Conservation (phyloP, 1,284 basidiomycete genomes). For the Ceratobasidium papillatum region DNA sequence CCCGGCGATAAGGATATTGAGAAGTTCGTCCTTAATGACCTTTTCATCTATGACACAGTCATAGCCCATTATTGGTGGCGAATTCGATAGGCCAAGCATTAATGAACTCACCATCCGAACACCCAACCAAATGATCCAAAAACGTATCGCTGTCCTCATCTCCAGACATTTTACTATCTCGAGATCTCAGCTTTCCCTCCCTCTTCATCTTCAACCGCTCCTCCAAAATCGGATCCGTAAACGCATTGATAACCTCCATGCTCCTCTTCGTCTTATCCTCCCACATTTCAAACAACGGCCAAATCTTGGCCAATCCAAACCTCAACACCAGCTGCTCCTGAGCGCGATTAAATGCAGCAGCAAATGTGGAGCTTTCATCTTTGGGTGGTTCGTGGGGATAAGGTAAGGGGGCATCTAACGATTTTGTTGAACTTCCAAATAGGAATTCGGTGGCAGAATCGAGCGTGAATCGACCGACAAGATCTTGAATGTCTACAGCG, state of each 20-base stretch:
- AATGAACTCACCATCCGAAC: slow-evolving; percentile 23
- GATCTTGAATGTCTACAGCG: slow-evolving; percentile 61
- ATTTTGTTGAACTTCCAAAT: slow-evolving; percentile 41
- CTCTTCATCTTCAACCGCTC: slow-evolving; percentile 60
- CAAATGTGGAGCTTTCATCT: slow-evolving; percentile 66
- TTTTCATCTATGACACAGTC: slow-evolving; percentile 42
- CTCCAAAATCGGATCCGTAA: slow-evolving; percentile 69
- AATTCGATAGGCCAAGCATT: not conserved
- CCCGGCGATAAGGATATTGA: slow-evolving; percentile 76
- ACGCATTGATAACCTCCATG: slow-evolving; percentile 62
- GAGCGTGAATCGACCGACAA: slow-evolving; percentile 72
- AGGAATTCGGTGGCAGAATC: slow-evolving; percentile 45
- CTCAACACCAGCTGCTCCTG: slow-evolving; percentile 66
- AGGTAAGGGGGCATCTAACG: slow-evolving; percentile 52
- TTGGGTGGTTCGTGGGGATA: slow-evolving; percentile 54
- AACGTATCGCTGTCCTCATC: slow-evolving; percentile 66
- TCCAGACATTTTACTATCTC: slow-evolving; percentile 8
- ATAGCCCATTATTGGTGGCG: slow-evolving; percentile 56
- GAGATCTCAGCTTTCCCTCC: slow-evolving; percentile 54
- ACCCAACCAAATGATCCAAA: slow-evolving; percentile 66
- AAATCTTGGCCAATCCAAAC: slow-evolving; percentile 63
- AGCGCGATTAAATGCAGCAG: slow-evolving; percentile 67
- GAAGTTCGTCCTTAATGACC: slow-evolving; percentile 71
- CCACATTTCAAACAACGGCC: slow-evolving; percentile 73
- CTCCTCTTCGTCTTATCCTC: slow-evolving; percentile 65